A percentile compares a stretch with the other conserved stretches of the same genome.
phyloP scores from a whole-genome alignment of 2,329 filamentous ascomycete species.

The Aquanectria penicillioides region DNA sequence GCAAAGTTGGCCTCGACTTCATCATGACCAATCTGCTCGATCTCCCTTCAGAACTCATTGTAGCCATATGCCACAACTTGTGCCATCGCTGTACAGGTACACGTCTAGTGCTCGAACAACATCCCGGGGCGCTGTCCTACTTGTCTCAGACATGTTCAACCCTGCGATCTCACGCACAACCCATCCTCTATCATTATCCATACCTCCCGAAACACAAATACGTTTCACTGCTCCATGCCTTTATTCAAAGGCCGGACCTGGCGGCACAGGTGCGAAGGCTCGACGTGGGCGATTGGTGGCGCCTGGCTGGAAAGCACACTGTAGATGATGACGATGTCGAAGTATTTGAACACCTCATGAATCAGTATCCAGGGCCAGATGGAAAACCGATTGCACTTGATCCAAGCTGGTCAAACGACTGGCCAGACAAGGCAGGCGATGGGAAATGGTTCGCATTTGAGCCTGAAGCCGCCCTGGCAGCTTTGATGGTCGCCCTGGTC shows the following conservation, averaged over 20 bases:
- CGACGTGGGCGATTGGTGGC: neutral
- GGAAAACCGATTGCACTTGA: neutral
- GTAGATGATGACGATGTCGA: neutral
- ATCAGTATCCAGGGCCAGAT: neutral
- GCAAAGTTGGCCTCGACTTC: no score
- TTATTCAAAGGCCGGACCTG: slow-evolving; percentile 2
- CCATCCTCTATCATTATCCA: neutral
- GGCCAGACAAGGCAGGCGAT: no score
- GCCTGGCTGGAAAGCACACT: neutral
- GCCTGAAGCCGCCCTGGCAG: neutral
- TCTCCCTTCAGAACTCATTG: neutral
- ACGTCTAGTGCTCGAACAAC: no score
- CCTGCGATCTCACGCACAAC: neutral
- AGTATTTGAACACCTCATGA: neutral
- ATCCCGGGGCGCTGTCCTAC: neutral
- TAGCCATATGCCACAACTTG: neutral
- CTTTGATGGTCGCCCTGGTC: neutral
- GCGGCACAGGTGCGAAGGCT: neutral
- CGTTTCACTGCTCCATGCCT: neutral
- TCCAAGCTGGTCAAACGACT: neutral
- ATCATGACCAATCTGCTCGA: neutral
- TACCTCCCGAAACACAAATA: no score
- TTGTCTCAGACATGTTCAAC: neutral
- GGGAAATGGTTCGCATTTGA: neutral
- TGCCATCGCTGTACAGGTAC: neutral